Base-by-base conservation (phyloP, 192 early-diverging fungal species). In the Lunasporangiospora selenospora region DNA sequence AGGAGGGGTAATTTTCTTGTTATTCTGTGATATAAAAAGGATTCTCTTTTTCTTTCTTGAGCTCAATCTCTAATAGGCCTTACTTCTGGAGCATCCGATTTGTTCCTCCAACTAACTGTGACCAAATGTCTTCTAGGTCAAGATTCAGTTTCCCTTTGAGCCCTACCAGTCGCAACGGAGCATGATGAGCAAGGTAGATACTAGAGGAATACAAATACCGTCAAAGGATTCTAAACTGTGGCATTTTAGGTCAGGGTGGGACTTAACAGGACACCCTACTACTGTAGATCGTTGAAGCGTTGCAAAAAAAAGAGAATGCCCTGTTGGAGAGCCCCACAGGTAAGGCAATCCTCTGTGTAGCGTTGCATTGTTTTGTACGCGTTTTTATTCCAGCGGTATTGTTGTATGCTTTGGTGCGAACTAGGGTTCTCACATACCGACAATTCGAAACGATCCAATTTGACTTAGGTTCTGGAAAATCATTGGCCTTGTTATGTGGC, bases 261-360 rank as follows among this genome's bases (percentile, higher is more conserved):
- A 12, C 6, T 54, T 48, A 23, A 32, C n/a, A n/a, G n/a, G n/a
- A n/a, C n/a, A n/a, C n/a, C n/a, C n/a, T n/a, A n/a, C n/a, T n/a
- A n/a, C n/a, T n/a, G n/a, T 58, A 53, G 65, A 67, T 67, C 67
- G 70, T 85, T 15, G 61, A 76, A 3, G 82, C 85, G 2, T 57
- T 87, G 15, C 81, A 80, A 38, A 61, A 52, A 11, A 34, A 76
- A 4, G 57, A 87, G 37, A 87, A 92, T 61, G 83, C 87, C 0
- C 75, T 93, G 50, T 77, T 92, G n/a, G 88, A 92, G 39, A 86
- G 84, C 27, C 87, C 88, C 2, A 90, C 88, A 2, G 79, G 79
- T 81, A 60, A 30, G 37, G 16, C 23, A 2, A 9, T 16, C 30
- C 13, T 3, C 2, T 13, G 9, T 42, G 3, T 53, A 23, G 21